phyloP scores from a whole-genome alignment of 441 rosid species.

The Lagerstroemia fauriei region DNA sequence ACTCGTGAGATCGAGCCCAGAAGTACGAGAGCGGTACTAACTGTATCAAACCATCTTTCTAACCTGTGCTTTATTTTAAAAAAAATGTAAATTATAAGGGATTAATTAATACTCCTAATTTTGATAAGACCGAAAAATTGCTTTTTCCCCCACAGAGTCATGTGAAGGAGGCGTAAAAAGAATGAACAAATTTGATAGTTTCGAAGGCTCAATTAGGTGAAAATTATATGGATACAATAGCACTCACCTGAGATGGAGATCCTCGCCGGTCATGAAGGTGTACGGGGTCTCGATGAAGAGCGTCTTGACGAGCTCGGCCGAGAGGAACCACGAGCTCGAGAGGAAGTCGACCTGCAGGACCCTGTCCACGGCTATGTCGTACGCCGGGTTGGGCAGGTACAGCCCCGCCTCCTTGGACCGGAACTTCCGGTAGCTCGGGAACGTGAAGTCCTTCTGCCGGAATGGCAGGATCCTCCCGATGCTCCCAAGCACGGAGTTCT shows the following conservation, averaged over 20 bases:
- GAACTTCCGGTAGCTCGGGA: slow-evolving; percentile 89
- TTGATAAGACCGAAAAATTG: background rate
- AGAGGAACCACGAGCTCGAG: slow-evolving; percentile 92
- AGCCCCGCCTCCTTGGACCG: slow-evolving; percentile 91
- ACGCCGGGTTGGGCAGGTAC: slow-evolving; percentile 94
- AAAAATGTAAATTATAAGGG: background rate
- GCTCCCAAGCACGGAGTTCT: slow-evolving; percentile 86
- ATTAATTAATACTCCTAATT: no score
- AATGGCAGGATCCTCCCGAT: slow-evolving; percentile 91
- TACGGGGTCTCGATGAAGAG: slow-evolving; percentile 81
- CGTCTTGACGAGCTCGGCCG: slow-evolving; percentile 84
- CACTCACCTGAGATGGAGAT: slow-evolving; percentile 84
- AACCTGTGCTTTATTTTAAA: no score
- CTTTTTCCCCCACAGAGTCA: background rate
- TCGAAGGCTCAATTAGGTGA: no score
- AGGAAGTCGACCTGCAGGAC: slow-evolving; percentile 95
- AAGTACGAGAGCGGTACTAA: no score
- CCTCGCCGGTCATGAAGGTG: slow-evolving; percentile 94
- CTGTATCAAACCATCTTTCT: no score
- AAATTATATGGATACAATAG: background rate
- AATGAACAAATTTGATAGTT: no score
- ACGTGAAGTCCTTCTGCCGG: slow-evolving; percentile 83
- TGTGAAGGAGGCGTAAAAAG: background rate
- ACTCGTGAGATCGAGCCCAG: no score
- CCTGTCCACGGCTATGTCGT: slow-evolving; percentile 67